A percentile compares a stretch with the other conserved stretches of the same genome.
Conservation (phyloP, 345 rosid genomes). For the Populus pruinosa region DNA sequence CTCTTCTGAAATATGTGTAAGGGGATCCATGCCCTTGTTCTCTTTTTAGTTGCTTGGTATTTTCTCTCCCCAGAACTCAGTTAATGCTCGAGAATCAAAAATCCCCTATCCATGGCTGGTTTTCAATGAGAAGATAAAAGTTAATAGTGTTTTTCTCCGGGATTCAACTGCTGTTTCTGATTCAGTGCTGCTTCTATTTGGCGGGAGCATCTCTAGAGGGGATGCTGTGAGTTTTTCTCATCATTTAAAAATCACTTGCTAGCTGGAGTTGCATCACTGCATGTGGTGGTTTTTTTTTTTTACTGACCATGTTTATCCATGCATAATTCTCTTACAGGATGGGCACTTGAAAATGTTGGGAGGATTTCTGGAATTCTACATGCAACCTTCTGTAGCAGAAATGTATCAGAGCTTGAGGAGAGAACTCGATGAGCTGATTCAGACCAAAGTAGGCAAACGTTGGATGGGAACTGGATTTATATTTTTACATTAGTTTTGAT, state of each 20-base stretch:
- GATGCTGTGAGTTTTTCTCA: conserved; percentile 42
- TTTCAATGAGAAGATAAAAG: conserved; percentile 93
- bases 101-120: conserved; percentile 89
- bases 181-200: conserved; percentile 76
- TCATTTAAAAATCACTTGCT: background rate
- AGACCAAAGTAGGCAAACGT: conserved; percentile 55
- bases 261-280: no score
- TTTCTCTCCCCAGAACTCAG: conserved; percentile 57
- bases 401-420: conserved; percentile 57
- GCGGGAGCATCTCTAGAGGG: conserved; percentile 70
- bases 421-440: conserved; percentile 80
- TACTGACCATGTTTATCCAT: background rate
- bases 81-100: conserved; percentile 67
- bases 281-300: background rate
- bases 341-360: conserved; percentile 94
- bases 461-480: background rate
- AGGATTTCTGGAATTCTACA: conserved; percentile 85
- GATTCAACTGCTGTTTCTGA: conserved; percentile 95
- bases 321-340: conserved; percentile 38
- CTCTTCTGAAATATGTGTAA: background rate
- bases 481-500: background rate
- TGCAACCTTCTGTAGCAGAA: conserved; percentile 64
- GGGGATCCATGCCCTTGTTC: conserved; percentile 3
- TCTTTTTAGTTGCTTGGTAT: conserved; percentile 7
- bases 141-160: conserved; percentile 78